Percentiles rank a stretch among this genome's conserved stretches.
phyloP scores from a whole-genome alignment of 768 basidiomycete species.

The Dendrothele bispora region DNA sequence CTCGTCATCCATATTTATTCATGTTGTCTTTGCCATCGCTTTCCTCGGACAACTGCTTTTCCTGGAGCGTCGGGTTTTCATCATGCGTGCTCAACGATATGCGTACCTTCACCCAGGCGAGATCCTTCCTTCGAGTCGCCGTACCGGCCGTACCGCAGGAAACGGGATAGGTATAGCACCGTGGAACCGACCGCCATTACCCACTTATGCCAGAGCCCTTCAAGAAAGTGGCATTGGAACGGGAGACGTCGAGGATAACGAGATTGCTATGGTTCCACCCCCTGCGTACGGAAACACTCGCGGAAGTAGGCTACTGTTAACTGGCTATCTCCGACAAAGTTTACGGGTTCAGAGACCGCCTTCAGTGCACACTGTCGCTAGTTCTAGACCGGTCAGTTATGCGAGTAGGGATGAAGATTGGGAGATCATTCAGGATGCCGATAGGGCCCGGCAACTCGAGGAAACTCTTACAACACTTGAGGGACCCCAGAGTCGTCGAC shows the following conservation, averaged over 20 bases:
- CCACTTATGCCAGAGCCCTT: conserved; percentile 71
- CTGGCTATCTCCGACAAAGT: conserved; percentile 49
- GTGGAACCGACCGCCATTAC: conserved; percentile 70
- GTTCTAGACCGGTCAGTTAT: conserved; percentile 54
- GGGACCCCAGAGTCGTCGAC: conserved; percentile 17
- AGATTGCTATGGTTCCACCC: conserved; percentile 68
- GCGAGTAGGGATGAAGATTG: conserved; percentile 53
- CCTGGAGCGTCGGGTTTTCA: conserved; percentile 62
- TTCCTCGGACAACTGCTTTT: conserved; percentile 56
- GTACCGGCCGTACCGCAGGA: conserved; percentile 19
- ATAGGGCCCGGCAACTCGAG: conserved; percentile 52
- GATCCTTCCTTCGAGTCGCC: conserved; percentile 42
- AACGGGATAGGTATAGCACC: conserved; percentile 51
- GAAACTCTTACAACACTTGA: conserved; percentile 53
- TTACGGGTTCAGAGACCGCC: conserved; percentile 48
- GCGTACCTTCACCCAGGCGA: conserved; percentile 59
- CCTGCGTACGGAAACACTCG: conserved; percentile 78
- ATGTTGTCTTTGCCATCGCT: conserved; percentile 59
- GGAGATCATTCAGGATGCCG: conserved; percentile 54
- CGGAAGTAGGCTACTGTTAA: conserved; percentile 62
- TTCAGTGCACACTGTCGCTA: conserved; percentile 32
- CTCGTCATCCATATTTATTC: conserved; percentile 52
- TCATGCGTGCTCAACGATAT: conserved; percentile 69
- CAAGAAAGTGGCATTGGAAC: conserved; percentile 68
- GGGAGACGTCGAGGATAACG: conserved; percentile 72